Percentiles rank a stretch among this genome's conserved stretches.
These are phyloP conservation scores for Malania oleifera DNA, from an alignment of 164 flowering plant species.

Conservation along the genomic window DNA sequence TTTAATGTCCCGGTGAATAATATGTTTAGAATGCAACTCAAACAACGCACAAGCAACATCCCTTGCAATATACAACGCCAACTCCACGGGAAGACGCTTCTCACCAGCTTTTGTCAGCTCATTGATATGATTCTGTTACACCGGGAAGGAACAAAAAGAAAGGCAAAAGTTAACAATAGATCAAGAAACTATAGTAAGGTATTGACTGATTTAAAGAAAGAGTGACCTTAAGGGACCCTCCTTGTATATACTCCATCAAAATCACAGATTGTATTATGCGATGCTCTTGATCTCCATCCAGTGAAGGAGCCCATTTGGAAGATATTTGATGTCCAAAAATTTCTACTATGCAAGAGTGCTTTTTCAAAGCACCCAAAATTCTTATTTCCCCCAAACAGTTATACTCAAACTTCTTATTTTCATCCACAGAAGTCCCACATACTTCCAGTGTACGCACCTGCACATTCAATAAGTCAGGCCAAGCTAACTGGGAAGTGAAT, in stretches of 20 bases:
- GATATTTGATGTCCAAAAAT: constrained; percentile 84
- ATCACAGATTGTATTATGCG: constrained; percentile 60
- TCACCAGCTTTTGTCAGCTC: constrained; percentile 54
- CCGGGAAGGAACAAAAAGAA: background rate
- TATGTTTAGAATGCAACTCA: constrained; percentile 76
- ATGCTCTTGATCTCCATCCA: constrained; percentile 40
- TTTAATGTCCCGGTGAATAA: constrained; percentile 93
- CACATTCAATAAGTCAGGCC: constrained; percentile 14
- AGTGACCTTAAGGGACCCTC: constrained; percentile 80
- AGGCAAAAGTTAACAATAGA: background rate
- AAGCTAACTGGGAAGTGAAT: background rate
- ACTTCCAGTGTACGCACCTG: constrained; percentile 73
- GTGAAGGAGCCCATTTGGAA: constrained; percentile 55
- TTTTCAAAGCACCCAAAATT: constrained; percentile 57
- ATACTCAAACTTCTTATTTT: constrained; percentile 61
- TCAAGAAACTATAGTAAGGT: background rate
- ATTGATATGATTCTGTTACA: constrained; percentile 52
- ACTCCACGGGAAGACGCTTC: constrained; percentile 48
- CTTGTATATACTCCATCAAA: constrained; percentile 72
- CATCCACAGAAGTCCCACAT: constrained; percentile 35
- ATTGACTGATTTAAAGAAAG: background rate
- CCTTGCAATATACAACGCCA: constrained; percentile 62
- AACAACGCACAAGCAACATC: constrained; percentile 75
- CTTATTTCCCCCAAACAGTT: constrained; percentile 85
- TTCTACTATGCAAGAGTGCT: constrained; percentile 76